phyloP scores from a whole-genome alignment of 2,329 filamentous ascomycete genomes.

The Dactylella cylindrospora region DNA sequence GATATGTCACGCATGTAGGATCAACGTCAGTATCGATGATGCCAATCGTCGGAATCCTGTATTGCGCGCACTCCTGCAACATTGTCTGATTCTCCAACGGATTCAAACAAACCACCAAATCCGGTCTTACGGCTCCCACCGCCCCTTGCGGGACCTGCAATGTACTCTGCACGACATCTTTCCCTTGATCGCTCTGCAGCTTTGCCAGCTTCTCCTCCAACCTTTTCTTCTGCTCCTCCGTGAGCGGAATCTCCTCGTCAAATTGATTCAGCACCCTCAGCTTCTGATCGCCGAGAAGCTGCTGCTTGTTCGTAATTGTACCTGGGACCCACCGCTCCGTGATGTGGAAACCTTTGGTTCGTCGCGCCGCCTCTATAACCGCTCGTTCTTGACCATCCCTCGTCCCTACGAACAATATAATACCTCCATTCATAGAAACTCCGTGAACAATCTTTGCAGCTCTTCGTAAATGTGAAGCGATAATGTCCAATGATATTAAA shows the following conservation, averaged over 20 bases:
- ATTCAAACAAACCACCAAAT: slow-evolving; percentile 89
- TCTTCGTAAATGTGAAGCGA: slow-evolving; percentile 83
- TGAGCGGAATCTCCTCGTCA: slow-evolving; percentile 61
- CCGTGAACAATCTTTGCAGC: slow-evolving; percentile 90
- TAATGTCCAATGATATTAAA: slow-evolving; percentile 88
- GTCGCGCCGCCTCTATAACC: slow-evolving; percentile 76
- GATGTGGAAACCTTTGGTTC: slow-evolving; percentile 79
- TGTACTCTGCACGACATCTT: slow-evolving; percentile 3
- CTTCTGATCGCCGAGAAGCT: slow-evolving; percentile 71
- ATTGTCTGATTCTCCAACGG: slow-evolving; percentile 88
- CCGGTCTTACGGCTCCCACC: slow-evolving; percentile 68
- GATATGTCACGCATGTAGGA: slow-evolving; percentile 91
- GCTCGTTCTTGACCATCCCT: slow-evolving; percentile 76
- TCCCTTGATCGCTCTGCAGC: slow-evolving; percentile 63
- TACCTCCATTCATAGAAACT: slow-evolving; percentile 75
- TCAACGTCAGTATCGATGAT: slow-evolving; percentile 92
- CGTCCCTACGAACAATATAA: slow-evolving; percentile 89
- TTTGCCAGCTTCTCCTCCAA: slow-evolving; percentile 11
- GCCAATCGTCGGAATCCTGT: slow-evolving; percentile 89
- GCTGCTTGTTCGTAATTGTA: slow-evolving; percentile 86
- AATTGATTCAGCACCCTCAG: slow-evolving; percentile 75
- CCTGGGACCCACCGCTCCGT: slow-evolving; percentile 94
- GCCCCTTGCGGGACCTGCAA: slow-evolving; percentile 15
- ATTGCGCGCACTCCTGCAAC: slow-evolving; percentile 84
- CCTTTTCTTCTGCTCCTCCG: slow-evolving; percentile 8